Conservation (phyloP, 345 rosid species). For the Citrus reticulata region DNA sequence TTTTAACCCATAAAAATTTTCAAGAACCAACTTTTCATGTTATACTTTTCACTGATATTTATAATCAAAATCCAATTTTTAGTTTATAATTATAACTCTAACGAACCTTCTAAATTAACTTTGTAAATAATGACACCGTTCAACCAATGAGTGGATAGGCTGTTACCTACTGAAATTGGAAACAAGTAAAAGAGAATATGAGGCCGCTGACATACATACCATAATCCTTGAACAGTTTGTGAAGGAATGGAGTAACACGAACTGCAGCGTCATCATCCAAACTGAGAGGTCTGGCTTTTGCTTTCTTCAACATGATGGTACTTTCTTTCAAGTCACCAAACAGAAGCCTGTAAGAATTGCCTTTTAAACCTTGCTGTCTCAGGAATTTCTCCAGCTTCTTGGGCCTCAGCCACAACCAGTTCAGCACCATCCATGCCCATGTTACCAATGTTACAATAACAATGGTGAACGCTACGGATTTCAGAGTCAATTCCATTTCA, state of each 20-base stretch:
- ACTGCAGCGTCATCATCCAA: constrained; percentile 32
- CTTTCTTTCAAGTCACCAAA: constrained; percentile 41
- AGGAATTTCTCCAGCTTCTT: constrained; percentile 41
- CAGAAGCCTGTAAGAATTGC: constrained; percentile 36
- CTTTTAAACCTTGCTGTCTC: constrained; percentile 41
- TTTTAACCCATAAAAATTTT: too few relatives aligned
- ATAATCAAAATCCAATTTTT: too few relatives aligned
- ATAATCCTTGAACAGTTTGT: constrained; percentile 15
- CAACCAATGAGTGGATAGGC: too few relatives aligned
- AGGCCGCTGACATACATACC: background rate
- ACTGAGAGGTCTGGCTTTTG: constrained; percentile 27
- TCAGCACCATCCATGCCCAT: constrained; percentile 24
- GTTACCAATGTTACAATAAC: background rate
- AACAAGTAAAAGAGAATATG: background rate
- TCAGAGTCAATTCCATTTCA: background rate
- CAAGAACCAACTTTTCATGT: too few relatives aligned
- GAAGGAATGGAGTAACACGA: constrained; percentile 34
- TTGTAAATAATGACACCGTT: too few relatives aligned
- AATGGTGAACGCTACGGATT: background rate
- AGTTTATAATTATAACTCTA: too few relatives aligned
- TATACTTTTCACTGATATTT: too few relatives aligned
- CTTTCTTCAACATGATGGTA: constrained; percentile 21
- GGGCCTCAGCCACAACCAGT: constrained; percentile 50
- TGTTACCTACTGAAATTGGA: background rate
- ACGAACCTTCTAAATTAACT: too few relatives aligned